Percentiles rank a stretch among this genome's conserved stretches.
These are phyloP conservation scores for Megacollybia marginata DNA, from an alignment of 768 basidiomycete species.

Conservation along the genomic window DNA sequence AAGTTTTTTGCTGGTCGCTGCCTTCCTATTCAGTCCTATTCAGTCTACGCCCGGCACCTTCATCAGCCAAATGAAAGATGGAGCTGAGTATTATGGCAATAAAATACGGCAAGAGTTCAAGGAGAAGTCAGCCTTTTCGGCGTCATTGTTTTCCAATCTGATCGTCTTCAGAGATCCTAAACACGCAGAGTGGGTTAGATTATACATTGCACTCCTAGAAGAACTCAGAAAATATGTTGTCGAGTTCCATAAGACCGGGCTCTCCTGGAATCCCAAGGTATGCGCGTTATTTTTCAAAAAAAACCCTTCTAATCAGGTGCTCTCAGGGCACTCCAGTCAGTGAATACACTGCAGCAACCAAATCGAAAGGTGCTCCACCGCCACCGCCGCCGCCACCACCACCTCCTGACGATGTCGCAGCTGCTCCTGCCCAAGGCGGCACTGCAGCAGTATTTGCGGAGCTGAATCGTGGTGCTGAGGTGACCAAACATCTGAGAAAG, in stretches of 20 bases:
- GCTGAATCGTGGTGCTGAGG: conserved; percentile 81
- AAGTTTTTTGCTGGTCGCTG: conserved; percentile 21
- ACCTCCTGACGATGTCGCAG: conserved; percentile 33
- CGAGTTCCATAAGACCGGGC: conserved; percentile 79
- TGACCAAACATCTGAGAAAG: conserved; percentile 87
- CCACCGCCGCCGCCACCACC: conserved; percentile 42
- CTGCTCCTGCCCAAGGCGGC: conserved; percentile 35
- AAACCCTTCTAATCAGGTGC: conserved; percentile 1
- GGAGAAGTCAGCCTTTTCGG: conserved; percentile 59
- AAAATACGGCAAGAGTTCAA: conserved; percentile 89
- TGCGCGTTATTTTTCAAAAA: conserved; percentile 12
- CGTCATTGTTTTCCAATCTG: background rate
- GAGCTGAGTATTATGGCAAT: conserved; percentile 83
- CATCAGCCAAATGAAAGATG: conserved; percentile 79
- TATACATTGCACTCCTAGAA: conserved; percentile 64
- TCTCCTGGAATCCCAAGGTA: conserved; percentile 85
- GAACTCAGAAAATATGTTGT: conserved; percentile 76
- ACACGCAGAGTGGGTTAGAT: conserved; percentile 84
- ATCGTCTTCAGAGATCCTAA: conserved; percentile 60
- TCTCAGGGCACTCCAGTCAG: conserved; percentile 49
- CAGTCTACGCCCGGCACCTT: conserved; percentile 75
- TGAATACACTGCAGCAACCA: conserved; percentile 37
- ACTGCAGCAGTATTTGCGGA: conserved; percentile 83
- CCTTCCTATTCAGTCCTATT: background rate
- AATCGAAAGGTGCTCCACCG: conserved; percentile 46